These are phyloP conservation scores for Daldinia sp. DNA, from an alignment of 2,329 filamentous ascomycete species.

Conservation along the genomic window DNA sequence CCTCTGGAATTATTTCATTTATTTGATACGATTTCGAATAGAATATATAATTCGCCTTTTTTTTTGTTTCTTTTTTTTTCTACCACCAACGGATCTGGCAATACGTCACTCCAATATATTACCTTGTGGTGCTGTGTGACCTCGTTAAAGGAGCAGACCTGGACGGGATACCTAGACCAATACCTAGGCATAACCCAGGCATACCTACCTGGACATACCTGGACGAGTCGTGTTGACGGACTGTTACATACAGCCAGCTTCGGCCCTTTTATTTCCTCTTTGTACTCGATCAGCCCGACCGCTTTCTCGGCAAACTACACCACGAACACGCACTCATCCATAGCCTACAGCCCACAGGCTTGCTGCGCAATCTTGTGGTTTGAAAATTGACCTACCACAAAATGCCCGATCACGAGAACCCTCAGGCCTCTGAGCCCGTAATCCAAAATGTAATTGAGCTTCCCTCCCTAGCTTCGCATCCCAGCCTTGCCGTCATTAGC, in stretches of 20 bases:
- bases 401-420: slow-evolving; percentile 46
- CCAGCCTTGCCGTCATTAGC: slow-evolving; percentile 4
- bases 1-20: slow-evolving; percentile 22
- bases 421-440: slow-evolving; percentile 41
- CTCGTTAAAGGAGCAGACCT: slow-evolving; percentile 17
- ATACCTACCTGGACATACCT: slow-evolving; percentile 13
- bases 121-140: slow-evolving; percentile 19
- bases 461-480: slow-evolving; percentile 9
- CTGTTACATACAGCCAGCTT: slow-evolving; percentile 40
- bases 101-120: slow-evolving; percentile 32
- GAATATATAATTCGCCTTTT: slow-evolving; percentile 6
- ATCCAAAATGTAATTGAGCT: slow-evolving; percentile 44
- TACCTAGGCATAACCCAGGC: not conserved
- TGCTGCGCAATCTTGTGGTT: slow-evolving; percentile 40
- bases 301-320: slow-evolving; percentile 37
- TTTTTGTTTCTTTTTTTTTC: slow-evolving; percentile 12
- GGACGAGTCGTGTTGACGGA: slow-evolving; percentile 32
- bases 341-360: slow-evolving; percentile 33
- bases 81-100: slow-evolving; percentile 16
- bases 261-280: slow-evolving; percentile 43
- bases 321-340: slow-evolving; percentile 26
- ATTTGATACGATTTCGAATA: slow-evolving; percentile 17
- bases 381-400: slow-evolving; percentile 32
- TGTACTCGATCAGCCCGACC: slow-evolving; percentile 35
- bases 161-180: too few species aligned